Percentiles rank a stretch among this genome's conserved stretches.
Conservation (phyloP, 192 early-diverging fungal species). For the Coemansia sp. region DNA sequence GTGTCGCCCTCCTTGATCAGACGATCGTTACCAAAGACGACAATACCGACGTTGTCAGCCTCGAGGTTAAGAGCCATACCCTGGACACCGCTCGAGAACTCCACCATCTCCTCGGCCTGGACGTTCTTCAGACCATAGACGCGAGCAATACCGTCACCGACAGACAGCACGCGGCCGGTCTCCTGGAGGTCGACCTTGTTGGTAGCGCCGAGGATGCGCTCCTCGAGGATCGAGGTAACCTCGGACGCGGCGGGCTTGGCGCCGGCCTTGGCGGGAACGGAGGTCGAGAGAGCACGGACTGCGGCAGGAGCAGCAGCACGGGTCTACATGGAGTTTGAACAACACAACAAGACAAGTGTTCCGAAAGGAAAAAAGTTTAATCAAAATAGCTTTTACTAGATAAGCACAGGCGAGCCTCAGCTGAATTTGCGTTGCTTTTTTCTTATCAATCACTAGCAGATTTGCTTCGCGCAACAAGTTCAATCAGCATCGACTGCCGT, state of each 20-base stretch:
- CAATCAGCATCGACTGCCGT: background rate
- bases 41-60: conserved; percentile 99
- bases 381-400: background rate
- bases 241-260: conserved; percentile 80
- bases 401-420: background rate
- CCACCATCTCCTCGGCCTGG: conserved; percentile 99
- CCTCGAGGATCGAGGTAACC: conserved; percentile 96
- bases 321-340: conserved; percentile 24
- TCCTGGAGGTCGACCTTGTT: conserved; percentile 89
- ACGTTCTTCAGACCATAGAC: conserved; percentile 97
- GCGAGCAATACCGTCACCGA: conserved; percentile 99
- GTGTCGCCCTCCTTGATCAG: conserved; percentile 99
- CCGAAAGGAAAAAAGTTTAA: background rate
- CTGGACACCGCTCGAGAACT: conserved; percentile 98
- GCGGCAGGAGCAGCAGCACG: conserved; percentile 51
- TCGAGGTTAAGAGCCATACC: conserved; percentile 99
- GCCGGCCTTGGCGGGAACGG: conserved; percentile 41
- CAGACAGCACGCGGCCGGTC: conserved; percentile 98
- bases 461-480: background rate
- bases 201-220: conserved; percentile 89
- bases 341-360: background rate
- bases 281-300: conserved; percentile 53
- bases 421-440: conserved; percentile 1
- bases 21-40: conserved; percentile 99
- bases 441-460: conserved; percentile 1